phyloP scores from a whole-genome alignment of 495 filamentous ascomycete genomes.

The Trichoderma virens region DNA sequence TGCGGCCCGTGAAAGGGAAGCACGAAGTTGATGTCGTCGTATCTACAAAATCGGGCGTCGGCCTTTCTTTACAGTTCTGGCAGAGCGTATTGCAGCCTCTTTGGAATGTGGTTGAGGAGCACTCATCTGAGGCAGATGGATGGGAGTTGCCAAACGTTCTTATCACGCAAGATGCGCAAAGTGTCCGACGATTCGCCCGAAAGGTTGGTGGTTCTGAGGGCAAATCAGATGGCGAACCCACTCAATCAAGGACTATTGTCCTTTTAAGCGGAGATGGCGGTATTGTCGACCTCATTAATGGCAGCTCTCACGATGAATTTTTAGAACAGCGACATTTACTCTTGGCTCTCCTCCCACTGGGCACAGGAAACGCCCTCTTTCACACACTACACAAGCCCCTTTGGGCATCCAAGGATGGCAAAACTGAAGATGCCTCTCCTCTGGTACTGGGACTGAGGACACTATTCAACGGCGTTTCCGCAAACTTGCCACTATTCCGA shows the following conservation, averaged over 20 bases:
- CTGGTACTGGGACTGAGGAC: slow-evolving; percentile 46
- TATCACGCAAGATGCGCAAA: slow-evolving; percentile 51
- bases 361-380: slow-evolving; percentile 86
- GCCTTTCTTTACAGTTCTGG: slow-evolving; percentile 51
- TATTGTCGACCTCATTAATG: slow-evolving; percentile 68
- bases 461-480: slow-evolving; percentile 45
- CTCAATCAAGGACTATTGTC: slow-evolving; percentile 45
- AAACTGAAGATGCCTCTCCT: slow-evolving; percentile 15
- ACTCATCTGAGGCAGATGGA: slow-evolving; percentile 4
- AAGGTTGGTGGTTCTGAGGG: slow-evolving; percentile 36
- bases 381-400: slow-evolving; percentile 49
- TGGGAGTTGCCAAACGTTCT: slow-evolving; percentile 30
- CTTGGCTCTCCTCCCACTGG: slow-evolving; percentile 64
- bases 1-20: slow-evolving; percentile 20
- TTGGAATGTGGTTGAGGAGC: slow-evolving; percentile 37
- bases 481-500: slow-evolving; percentile 45
- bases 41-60: slow-evolving; percentile 65
- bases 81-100: slow-evolving; percentile 50
- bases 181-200: slow-evolving; percentile 53
- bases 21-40: slow-evolving; percentile 55
- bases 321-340: slow-evolving; percentile 32
- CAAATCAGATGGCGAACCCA: too few species aligned
- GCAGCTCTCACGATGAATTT: slow-evolving; percentile 8
- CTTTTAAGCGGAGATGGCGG: slow-evolving; percentile 85
- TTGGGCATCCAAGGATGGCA: slow-evolving; percentile 10